Conservation (phyloP, 2,329 filamentous ascomycete species). For the Chaetothyriales sp. region DNA sequence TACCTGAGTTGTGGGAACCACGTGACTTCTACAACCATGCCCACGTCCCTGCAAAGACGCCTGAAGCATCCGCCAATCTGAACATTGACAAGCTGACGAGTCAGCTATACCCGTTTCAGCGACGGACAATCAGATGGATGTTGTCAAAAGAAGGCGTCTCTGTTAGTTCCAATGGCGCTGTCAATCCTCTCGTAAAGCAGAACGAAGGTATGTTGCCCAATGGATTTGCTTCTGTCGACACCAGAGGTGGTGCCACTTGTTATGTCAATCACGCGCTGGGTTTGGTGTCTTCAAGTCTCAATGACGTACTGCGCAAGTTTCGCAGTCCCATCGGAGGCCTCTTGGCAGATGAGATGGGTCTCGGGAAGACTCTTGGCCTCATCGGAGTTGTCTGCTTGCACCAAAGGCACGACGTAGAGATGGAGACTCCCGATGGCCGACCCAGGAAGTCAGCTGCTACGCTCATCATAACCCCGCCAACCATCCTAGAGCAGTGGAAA, state of each 20-base stretch:
- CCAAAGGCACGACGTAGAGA: conserved; percentile 14
- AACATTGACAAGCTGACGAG: conserved; percentile 25
- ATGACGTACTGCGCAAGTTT: conserved; percentile 21
- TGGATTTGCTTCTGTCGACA: conserved; percentile 26
- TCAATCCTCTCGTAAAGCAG: conserved; percentile 11
- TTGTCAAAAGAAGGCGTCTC: conserved; percentile 30
- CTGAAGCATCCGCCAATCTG: conserved; percentile 23
- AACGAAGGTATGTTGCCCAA: conserved; percentile 19
- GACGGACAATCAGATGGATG: conserved; percentile 34
- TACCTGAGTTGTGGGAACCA: conserved; percentile 16
- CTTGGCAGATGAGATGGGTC: conserved; percentile 38
- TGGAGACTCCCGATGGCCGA: conserved; percentile 3
- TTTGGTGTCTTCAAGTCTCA: conserved; percentile 26
- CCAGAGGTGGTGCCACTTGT: conserved; percentile 27
- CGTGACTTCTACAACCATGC: conserved; percentile 36
- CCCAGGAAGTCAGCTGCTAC: conserved; percentile 38
- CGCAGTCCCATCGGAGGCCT: conserved; percentile 29
- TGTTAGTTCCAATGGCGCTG: conserved; percentile 22
- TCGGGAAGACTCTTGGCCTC: conserved; percentile 38
- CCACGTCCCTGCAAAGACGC: conserved; percentile 28
- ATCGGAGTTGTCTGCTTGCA: conserved; percentile 34
- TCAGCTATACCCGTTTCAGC: conserved; percentile 36
- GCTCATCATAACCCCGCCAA: conserved; percentile 48
- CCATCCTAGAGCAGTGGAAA: conserved; percentile 51
- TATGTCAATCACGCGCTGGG: conserved; percentile 32